Conservation (phyloP, 768 basidiomycete species). For the Mycena rosella region DNA sequence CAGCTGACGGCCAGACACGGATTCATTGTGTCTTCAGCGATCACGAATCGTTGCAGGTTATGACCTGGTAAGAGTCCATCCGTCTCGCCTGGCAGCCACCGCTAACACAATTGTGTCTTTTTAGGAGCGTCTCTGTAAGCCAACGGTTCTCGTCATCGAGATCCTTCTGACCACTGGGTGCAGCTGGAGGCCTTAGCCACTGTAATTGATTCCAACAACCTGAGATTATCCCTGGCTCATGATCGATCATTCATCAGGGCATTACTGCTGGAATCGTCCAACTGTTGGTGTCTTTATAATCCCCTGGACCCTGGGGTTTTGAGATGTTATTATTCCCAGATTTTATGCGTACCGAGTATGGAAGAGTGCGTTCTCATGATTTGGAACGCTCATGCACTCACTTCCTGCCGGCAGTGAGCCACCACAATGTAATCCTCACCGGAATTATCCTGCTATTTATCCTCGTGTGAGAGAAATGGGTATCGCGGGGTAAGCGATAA, state of each 20-base stretch:
- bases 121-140: slow-evolving; percentile 57
- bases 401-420: slow-evolving; percentile 52
- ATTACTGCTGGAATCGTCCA: slow-evolving; percentile 66
- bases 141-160: no score
- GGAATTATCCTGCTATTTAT: slow-evolving; percentile 48
- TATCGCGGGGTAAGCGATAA: slow-evolving; percentile 29
- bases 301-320: neutral
- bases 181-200: slow-evolving; percentile 63
- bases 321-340: slow-evolving; percentile 39
- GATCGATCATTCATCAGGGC: slow-evolving; percentile 55
- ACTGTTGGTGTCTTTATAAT: slow-evolving; percentile 46
- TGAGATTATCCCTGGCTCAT: slow-evolving; percentile 37
- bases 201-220: slow-evolving; percentile 43
- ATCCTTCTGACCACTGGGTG: no score
- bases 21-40: slow-evolving; percentile 10
- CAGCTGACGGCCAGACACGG: neutral
- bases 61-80: slow-evolving; percentile 29
- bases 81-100: no score
- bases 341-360: slow-evolving; percentile 66
- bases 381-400: neutral
- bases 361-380: slow-evolving; percentile 48
- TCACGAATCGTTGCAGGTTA: slow-evolving; percentile 19
- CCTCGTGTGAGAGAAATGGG: no score
- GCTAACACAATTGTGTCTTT: neutral
- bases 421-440: slow-evolving; percentile 50